These are phyloP conservation scores for Vigna hirtella DNA, from an alignment of 306 rosid species.

Conservation along the genomic window DNA sequence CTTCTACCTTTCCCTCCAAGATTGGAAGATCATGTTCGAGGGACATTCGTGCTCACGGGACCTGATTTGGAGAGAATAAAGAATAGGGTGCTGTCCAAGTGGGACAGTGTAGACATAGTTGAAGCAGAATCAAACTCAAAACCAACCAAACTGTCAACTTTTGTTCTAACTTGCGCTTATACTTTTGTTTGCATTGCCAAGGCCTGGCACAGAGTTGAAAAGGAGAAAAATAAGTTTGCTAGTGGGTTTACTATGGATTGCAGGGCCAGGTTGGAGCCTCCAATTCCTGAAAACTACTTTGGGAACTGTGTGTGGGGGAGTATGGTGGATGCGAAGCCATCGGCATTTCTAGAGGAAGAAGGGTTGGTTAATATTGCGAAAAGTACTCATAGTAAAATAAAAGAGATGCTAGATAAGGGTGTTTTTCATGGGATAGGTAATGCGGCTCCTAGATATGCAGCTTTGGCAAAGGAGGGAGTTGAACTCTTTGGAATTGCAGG, in stretches of 20 bases:
- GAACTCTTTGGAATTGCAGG: slow-evolving; percentile 45
- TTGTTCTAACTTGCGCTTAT: slow-evolving; percentile 46
- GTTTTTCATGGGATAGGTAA: background rate
- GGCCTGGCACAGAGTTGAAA: slow-evolving; percentile 28
- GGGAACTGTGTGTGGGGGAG: slow-evolving; percentile 41
- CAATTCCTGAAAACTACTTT: slow-evolving; percentile 38
- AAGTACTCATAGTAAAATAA: background rate
- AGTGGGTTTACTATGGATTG: slow-evolving; percentile 31
- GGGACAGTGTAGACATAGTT: background rate
- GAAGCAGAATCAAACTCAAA: background rate
- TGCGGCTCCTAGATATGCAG: background rate
- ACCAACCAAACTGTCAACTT: slow-evolving; percentile 49
- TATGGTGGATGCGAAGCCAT: background rate
- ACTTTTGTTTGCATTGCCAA: slow-evolving; percentile 34
- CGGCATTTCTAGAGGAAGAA: slow-evolving; percentile 11
- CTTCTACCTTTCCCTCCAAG: slow-evolving; percentile 25
- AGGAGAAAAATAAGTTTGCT: background rate
- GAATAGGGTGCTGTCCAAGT: slow-evolving; percentile 30
- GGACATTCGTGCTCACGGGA: slow-evolving; percentile 47
- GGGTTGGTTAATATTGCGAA: slow-evolving; percentile 30
- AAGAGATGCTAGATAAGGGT: background rate
- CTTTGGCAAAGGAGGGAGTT: background rate
- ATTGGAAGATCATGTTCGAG: slow-evolving; percentile 40
- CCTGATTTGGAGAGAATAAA: slow-evolving; percentile 45
- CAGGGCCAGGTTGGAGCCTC: slow-evolving; percentile 25